phyloP scores from a whole-genome alignment of 139 green algal genomes.

The Chlamydomonas incerta region DNA sequence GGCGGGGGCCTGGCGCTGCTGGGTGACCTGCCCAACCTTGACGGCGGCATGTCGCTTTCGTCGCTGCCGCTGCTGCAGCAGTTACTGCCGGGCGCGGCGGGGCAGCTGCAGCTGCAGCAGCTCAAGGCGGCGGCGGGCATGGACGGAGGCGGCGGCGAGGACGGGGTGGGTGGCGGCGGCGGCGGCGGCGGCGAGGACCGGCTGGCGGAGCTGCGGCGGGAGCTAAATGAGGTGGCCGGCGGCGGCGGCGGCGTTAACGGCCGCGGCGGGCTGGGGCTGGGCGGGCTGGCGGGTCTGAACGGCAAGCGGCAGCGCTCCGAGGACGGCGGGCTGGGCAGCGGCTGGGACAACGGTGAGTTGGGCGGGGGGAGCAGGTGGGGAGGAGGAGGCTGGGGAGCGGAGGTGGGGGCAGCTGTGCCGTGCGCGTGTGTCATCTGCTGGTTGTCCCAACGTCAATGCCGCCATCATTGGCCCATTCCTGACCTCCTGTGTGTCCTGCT shows the following conservation, averaged over 20 bases:
- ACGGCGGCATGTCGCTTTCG: background rate
- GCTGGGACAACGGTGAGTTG: background rate
- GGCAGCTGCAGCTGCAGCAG: background rate
- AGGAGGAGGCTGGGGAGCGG: background rate
- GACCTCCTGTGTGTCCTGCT: too few relatives aligned
- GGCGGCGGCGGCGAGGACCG: background rate
- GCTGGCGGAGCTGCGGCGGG: background rate
- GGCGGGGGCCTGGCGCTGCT: background rate
- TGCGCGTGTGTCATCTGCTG: too few relatives aligned
- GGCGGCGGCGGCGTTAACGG: background rate
- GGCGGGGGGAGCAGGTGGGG: background rate
- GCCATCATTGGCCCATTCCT: too few relatives aligned
- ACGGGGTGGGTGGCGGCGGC: background rate
- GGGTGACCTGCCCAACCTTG: constrained; percentile 3
- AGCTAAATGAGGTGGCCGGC: background rate
- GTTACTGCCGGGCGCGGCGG: constrained; percentile 1
- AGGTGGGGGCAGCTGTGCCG: too few relatives aligned
- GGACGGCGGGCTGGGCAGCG: background rate
- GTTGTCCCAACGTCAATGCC: too few relatives aligned
- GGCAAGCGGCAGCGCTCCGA: background rate
- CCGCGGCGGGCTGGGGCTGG: background rate
- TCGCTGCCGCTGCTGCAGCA: constrained; percentile 22
- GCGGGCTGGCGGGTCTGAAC: too few relatives aligned
- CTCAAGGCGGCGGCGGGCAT: background rate
- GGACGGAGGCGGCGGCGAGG: background rate